Evolutionary conservation across 2,329 filamentous ascomycete species (phyloP).

Genomic region (Aspergillus neotritici): DNA sequence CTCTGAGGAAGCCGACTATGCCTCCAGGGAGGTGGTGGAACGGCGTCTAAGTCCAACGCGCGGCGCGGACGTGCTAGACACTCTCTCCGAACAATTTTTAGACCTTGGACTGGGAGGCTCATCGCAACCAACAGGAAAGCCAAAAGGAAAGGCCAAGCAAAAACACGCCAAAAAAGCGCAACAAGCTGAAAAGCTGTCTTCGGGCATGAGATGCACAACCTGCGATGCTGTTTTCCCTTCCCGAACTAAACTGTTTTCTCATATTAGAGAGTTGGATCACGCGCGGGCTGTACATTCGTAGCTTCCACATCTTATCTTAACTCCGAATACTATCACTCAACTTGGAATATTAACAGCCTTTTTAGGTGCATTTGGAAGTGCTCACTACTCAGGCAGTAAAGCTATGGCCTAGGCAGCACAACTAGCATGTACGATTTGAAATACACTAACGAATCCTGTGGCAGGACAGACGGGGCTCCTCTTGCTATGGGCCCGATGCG

Average conservation of each 20-base stretch:
- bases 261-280: constrained; percentile 62
- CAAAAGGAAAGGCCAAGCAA: constrained; percentile 49
- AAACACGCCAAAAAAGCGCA: constrained; percentile 48
- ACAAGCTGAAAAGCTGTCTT: constrained; percentile 15
- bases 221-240: constrained; percentile 75
- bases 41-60: constrained; percentile 28
- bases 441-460: too few relatives aligned
- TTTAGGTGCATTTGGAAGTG: too few relatives aligned
- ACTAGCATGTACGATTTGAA: too few relatives aligned
- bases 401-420: too few relatives aligned
- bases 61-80: constrained; percentile 9
- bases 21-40: constrained; percentile 38
- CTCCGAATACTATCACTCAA: neutral
- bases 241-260: constrained; percentile 66
- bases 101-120: constrained; percentile 17
- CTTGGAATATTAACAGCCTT: neutral
- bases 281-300: constrained; percentile 44
- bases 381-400: too few relatives aligned
- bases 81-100: constrained; percentile 14
- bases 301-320: neutral
- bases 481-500: too few relatives aligned
- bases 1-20: constrained; percentile 35
- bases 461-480: too few relatives aligned
- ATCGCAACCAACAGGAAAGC: constrained; percentile 17
- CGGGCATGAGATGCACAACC: constrained; percentile 63